Evolutionary conservation across 306 rosid genomes (phyloP).

Genomic region (Ziziphus jujuba): DNA sequence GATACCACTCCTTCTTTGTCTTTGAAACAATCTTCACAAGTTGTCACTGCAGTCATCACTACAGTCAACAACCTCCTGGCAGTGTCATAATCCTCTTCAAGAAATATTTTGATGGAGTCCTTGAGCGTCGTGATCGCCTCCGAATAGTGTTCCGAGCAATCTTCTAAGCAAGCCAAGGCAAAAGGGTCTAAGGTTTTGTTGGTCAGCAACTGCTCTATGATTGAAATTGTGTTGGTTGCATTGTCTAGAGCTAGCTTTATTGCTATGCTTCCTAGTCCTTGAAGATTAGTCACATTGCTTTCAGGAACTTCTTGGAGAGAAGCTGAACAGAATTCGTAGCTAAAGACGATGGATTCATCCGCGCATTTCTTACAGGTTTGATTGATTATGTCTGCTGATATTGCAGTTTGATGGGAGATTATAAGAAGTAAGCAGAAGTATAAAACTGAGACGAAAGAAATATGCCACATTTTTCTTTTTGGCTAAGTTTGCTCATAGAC

Average conservation of each 20-base stretch:
- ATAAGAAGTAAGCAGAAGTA: slow-evolving; percentile 13
- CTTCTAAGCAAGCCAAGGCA: slow-evolving; percentile 35
- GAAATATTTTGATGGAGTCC: slow-evolving; percentile 40
- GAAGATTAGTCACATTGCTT: slow-evolving; percentile 45
- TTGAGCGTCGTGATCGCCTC: slow-evolving; percentile 40
- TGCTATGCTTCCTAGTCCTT: slow-evolving; percentile 49
- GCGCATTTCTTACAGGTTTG: slow-evolving; percentile 52
- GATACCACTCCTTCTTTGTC: slow-evolving; percentile 47
- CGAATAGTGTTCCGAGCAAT: slow-evolving; percentile 54
- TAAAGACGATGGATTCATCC: slow-evolving; percentile 30
- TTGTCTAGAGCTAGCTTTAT: slow-evolving; percentile 60
- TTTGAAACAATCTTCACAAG: slow-evolving; percentile 59
- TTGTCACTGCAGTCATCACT: slow-evolving; percentile 54
- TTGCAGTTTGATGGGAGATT: slow-evolving; percentile 19
- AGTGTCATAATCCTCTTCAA: slow-evolving; percentile 33
- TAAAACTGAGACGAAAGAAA: slow-evolving; percentile 11
- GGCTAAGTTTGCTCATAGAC: too few relatives aligned
- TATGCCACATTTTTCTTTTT: slow-evolving; percentile 10
- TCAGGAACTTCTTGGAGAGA: slow-evolving; percentile 43
- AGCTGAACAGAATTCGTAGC: slow-evolving; percentile 34
- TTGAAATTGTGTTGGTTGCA: slow-evolving; percentile 32
- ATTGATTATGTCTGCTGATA: slow-evolving; percentile 29
- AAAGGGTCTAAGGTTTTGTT: slow-evolving; percentile 15
- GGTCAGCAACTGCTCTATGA: slow-evolving; percentile 33
- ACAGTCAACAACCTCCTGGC: slow-evolving; percentile 40